Conservation (phyloP, 2,329 filamentous ascomycete species). For the Scleromitrula shiraiana region DNA sequence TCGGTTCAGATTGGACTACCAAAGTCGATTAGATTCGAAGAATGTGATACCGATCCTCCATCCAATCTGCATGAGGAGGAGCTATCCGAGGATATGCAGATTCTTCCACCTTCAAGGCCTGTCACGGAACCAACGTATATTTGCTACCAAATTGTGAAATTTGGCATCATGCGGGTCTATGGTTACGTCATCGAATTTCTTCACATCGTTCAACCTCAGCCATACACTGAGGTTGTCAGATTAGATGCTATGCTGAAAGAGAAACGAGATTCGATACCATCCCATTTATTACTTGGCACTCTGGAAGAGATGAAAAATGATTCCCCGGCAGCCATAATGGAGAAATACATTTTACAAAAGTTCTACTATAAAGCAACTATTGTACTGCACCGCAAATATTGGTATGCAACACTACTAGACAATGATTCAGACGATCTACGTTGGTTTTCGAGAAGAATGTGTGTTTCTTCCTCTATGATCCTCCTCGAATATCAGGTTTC, state of each 20-base stretch:
- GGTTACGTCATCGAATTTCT: slow-evolving; percentile 43
- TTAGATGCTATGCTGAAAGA: slow-evolving; percentile 41
- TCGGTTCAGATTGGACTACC: slow-evolving; percentile 61
- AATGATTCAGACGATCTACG: slow-evolving; percentile 34
- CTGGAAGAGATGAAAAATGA: slow-evolving; percentile 43
- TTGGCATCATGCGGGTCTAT: slow-evolving; percentile 40
- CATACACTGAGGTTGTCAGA: slow-evolving; percentile 42
- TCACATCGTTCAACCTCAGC: slow-evolving; percentile 40
- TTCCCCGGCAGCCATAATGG: slow-evolving; percentile 38
- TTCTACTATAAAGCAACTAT: slow-evolving; percentile 48
- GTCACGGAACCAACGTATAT: slow-evolving; percentile 49
- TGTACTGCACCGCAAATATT: slow-evolving; percentile 48
- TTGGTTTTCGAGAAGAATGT: slow-evolving; percentile 44
- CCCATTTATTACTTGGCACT: slow-evolving; percentile 40
- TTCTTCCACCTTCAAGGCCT: slow-evolving; percentile 49
- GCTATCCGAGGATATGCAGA: slow-evolving; percentile 46
- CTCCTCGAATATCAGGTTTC: slow-evolving; percentile 41
- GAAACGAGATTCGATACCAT: slow-evolving; percentile 38
- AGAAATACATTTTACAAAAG: slow-evolving; percentile 44
- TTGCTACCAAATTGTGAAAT: slow-evolving; percentile 47
- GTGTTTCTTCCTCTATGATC: slow-evolving; percentile 40
- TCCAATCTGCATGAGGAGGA: slow-evolving; percentile 58
- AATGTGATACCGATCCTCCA: slow-evolving; percentile 55
- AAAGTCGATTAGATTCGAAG: slow-evolving; percentile 54
- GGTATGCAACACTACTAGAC: slow-evolving; percentile 34